phyloP scores from a whole-genome alignment of 306 rosid genomes.

The Mimosa pudica region DNA sequence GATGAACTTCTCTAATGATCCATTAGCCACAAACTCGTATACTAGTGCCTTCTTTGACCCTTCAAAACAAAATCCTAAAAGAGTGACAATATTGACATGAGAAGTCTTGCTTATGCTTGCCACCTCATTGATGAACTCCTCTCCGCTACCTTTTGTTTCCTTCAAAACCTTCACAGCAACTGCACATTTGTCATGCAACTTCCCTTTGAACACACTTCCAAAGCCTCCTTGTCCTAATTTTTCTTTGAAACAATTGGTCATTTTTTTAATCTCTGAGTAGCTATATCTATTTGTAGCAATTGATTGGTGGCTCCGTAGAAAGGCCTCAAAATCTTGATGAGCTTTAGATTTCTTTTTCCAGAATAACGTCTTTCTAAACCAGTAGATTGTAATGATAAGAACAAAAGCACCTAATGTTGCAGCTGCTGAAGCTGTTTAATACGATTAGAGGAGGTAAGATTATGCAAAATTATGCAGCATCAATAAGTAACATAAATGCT shows the following conservation, averaged over 20 bases:
- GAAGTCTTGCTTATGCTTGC: constrained; percentile 32
- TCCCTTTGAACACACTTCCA: constrained; percentile 41
- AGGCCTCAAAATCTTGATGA: not conserved
- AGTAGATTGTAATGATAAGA: not conserved
- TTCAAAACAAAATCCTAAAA: not conserved
- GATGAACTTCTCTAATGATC: constrained; percentile 37
- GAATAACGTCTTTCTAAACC: not conserved
- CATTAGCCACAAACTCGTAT: constrained; percentile 38
- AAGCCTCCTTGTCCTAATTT: constrained; percentile 45
- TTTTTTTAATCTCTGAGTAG: constrained; percentile 34
- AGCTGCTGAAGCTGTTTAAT: not conserved
- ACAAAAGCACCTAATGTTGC: not conserved
- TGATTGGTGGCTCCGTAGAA: constrained; percentile 12
- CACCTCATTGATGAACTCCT: not conserved
- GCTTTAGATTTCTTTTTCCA: not conserved
- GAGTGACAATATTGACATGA: not conserved
- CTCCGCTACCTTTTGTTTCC: not conserved
- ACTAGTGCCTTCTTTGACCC: constrained; percentile 30
- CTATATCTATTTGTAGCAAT: constrained; percentile 29
- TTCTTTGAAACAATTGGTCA: constrained; percentile 32
- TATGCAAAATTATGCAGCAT: not conserved
- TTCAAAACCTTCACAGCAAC: constrained; percentile 4
- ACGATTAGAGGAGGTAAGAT: not conserved
- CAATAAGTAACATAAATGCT: not conserved
- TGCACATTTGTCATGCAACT: not conserved